phyloP scores from a whole-genome alignment of 2,329 filamentous ascomycete species.

The Aspergillus felis region DNA sequence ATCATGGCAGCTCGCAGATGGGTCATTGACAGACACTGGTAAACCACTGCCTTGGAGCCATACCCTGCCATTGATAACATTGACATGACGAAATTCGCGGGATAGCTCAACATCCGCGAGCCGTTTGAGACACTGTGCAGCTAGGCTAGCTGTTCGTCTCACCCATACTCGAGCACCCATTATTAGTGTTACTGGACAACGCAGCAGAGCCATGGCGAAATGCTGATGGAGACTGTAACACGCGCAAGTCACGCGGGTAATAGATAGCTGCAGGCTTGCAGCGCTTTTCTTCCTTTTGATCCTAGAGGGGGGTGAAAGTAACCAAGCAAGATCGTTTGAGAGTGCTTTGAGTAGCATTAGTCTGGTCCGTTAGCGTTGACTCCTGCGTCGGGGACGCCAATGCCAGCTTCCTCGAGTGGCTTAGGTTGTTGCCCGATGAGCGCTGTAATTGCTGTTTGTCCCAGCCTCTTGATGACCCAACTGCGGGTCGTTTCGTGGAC shows the following conservation, averaged over 20 bases:
- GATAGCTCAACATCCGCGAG: background rate
- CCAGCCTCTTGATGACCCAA: slow-evolving; percentile 22
- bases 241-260: background rate
- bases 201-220: background rate
- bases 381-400: background rate
- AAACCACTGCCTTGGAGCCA: background rate
- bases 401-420: background rate
- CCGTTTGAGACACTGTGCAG: background rate
- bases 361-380: background rate
- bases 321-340: background rate
- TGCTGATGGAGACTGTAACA: background rate
- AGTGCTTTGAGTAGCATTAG: background rate
- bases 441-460: slow-evolving; percentile 8
- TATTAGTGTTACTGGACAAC: background rate
- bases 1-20: background rate
- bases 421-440: slow-evolving; percentile 9
- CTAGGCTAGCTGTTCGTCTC: background rate
- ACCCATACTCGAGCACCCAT: background rate
- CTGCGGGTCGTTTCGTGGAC: slow-evolving; percentile 9
- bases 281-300: background rate
- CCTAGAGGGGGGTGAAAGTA: background rate
- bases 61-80: background rate
- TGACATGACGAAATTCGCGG: too few species aligned
- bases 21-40: background rate
- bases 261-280: background rate